These are phyloP conservation scores for Pichia sp. DNA, from an alignment of 1,139 yeast genomes.

Conservation along the genomic window DNA sequence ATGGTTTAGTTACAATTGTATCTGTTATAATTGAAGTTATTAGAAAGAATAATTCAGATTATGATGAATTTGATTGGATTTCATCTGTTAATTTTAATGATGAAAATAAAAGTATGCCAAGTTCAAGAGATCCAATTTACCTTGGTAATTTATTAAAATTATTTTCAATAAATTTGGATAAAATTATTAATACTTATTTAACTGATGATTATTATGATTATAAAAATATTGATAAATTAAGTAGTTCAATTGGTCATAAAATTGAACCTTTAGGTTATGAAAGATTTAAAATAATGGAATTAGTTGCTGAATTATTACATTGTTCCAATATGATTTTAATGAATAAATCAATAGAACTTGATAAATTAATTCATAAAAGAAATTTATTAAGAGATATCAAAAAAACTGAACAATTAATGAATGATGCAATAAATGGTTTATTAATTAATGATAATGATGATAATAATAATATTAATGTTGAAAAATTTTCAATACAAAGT, in stretches of 20 bases:
- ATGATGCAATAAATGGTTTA: conserved; percentile 30
- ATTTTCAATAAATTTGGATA: conserved; percentile 37
- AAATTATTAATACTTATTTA: conserved; percentile 27
- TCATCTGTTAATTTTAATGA: conserved; percentile 21
- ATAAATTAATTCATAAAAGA: conserved; percentile 26
- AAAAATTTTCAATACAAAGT: conserved; percentile 1
- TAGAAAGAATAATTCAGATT: conserved; percentile 91
- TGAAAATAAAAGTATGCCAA: conserved; percentile 52
- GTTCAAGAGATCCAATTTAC: conserved; percentile 89
- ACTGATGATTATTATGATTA: conserved; percentile 26
- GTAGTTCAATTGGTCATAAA: conserved; percentile 36
- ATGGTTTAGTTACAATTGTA: conserved; percentile 86
- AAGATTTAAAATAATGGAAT: conserved; percentile 87
- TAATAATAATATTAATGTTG: conserved; percentile 10
- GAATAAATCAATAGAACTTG: conserved; percentile 38
- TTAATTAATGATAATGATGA: conserved; percentile 16
- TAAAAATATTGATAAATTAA: conserved; percentile 14
- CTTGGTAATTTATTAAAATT: conserved; percentile 78
- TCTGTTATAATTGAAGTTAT: conserved; percentile 93
- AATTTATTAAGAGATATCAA: conserved; percentile 28
- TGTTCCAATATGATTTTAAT: conserved; percentile 94
- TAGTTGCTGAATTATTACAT: conserved; percentile 89
- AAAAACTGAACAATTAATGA: conserved; percentile 27
- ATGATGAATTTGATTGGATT: conserved; percentile 48
- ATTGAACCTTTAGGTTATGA: conserved; percentile 93